Percentiles rank a stretch among this genome's conserved stretches.
phyloP scores from a whole-genome alignment of 805 yeast species.

The Nadsonia fulvescens region DNA sequence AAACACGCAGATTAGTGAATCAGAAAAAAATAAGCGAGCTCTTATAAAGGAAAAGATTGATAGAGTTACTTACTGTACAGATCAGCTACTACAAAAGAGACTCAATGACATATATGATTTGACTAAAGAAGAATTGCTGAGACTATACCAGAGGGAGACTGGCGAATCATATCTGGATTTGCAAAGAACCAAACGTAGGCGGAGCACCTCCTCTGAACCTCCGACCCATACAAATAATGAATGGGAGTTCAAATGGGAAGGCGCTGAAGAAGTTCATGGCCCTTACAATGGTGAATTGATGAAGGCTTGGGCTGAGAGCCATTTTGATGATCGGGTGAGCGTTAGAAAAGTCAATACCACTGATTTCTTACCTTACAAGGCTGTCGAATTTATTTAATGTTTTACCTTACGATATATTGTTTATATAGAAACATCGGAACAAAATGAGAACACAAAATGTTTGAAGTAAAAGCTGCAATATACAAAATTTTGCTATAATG shows the following conservation, averaged over 20 bases:
- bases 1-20: slow-evolving; percentile 7
- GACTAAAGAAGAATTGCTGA: slow-evolving; percentile 36
- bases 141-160: slow-evolving; percentile 25
- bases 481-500: slow-evolving; percentile 20
- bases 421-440: too few species aligned
- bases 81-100: slow-evolving; percentile 26
- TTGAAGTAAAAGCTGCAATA: background rate
- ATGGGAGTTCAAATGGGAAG: slow-evolving; percentile 35
- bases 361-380: slow-evolving; percentile 3
- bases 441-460: too few species aligned
- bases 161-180: slow-evolving; percentile 20
- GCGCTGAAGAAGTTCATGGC: slow-evolving; percentile 28
- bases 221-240: too few species aligned
- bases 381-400: slow-evolving; percentile 1
- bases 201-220: slow-evolving; percentile 7
- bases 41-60: slow-evolving; percentile 16
- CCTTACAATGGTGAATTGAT: slow-evolving; percentile 32
- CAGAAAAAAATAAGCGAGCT: slow-evolving; percentile 1
- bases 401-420: too few species aligned
- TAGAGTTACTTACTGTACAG: slow-evolving; percentile 31
- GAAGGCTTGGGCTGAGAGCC: slow-evolving; percentile 28
- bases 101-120: slow-evolving; percentile 30
- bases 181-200: slow-evolving; percentile 14
- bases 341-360: slow-evolving; percentile 19
- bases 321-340: slow-evolving; percentile 29